These are phyloP conservation scores for Cryptococcus maquisensis DNA, from an alignment of 1,284 basidiomycete species.

Conservation along the genomic window DNA sequence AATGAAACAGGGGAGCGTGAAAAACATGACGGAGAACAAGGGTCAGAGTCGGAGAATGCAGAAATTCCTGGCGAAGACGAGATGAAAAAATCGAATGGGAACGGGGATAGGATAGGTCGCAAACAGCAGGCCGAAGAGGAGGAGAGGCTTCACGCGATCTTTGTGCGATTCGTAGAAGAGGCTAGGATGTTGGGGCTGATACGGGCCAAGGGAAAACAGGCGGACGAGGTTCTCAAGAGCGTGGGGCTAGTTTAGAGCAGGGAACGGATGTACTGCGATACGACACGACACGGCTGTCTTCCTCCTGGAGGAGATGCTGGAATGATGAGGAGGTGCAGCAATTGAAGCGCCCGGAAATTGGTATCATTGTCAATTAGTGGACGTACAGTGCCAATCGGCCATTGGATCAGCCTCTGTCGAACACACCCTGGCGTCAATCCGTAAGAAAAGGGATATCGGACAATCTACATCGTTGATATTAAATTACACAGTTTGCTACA, in stretches of 20 bases:
- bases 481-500: not conserved
- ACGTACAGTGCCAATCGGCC: too few species aligned
- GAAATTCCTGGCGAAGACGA: not conserved
- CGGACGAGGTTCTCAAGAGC: constrained; percentile 42
- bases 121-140: constrained; percentile 20
- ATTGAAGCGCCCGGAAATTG: too few species aligned
- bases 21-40: constrained; percentile 1
- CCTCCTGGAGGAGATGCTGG: too few species aligned
- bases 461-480: not conserved
- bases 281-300: too few species aligned
- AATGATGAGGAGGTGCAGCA: too few species aligned
- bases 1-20: not conserved
- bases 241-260: constrained; percentile 23
- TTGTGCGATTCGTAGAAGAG: constrained; percentile 43
- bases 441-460: too few species aligned
- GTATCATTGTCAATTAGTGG: too few species aligned
- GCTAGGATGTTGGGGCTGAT: constrained; percentile 43
- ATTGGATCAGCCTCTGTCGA: too few species aligned
- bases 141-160: constrained; percentile 35
- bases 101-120: constrained; percentile 3
- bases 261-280: too few species aligned
- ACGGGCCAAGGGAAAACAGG: constrained; percentile 26
- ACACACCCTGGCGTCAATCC: too few species aligned
- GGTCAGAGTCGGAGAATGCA: not conserved
- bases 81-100: not conserved